These are phyloP conservation scores for Forsythia viridissima DNA, from an alignment of 257 asterid genomes.

Conservation along the genomic window DNA sequence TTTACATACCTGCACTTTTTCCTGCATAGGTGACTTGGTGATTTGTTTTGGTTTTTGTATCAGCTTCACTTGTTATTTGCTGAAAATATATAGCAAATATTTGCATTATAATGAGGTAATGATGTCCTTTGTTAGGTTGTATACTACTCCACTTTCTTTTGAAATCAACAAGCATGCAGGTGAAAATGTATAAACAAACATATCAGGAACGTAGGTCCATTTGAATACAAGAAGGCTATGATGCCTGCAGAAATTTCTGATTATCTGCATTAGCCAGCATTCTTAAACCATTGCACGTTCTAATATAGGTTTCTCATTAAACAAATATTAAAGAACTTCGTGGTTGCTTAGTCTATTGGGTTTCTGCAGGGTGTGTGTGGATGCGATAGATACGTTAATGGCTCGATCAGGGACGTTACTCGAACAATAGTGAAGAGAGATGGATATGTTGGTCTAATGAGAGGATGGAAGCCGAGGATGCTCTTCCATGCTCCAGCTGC, in stretches of 20 bases:
- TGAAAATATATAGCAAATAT: neutral
- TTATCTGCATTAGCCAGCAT: neutral
- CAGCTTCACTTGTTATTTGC: neutral
- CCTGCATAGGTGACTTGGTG: neutral
- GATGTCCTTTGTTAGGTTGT: neutral
- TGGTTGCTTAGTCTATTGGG: slow-evolving; percentile 1
- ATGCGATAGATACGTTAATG: slow-evolving; percentile 77
- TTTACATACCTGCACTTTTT: neutral
- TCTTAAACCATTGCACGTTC: neutral
- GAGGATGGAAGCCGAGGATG: slow-evolving; percentile 98
- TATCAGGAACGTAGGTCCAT: neutral
- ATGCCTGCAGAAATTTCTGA: neutral
- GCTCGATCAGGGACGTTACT: slow-evolving; percentile 76
- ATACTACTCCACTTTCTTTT: neutral
- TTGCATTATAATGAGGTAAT: neutral
- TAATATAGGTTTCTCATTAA: neutral
- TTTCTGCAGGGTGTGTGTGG: slow-evolving; percentile 89
- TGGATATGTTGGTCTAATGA: slow-evolving; percentile 82
- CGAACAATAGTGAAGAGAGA: slow-evolving; percentile 74
- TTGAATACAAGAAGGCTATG: neutral
- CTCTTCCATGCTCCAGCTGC: slow-evolving; percentile 99
- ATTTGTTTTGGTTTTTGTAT: neutral
- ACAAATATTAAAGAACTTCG: neutral
- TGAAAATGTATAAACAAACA: neutral
- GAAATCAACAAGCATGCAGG: neutral